Conservation (phyloP, 768 basidiomycete species). For the Russula ochroleuca region DNA sequence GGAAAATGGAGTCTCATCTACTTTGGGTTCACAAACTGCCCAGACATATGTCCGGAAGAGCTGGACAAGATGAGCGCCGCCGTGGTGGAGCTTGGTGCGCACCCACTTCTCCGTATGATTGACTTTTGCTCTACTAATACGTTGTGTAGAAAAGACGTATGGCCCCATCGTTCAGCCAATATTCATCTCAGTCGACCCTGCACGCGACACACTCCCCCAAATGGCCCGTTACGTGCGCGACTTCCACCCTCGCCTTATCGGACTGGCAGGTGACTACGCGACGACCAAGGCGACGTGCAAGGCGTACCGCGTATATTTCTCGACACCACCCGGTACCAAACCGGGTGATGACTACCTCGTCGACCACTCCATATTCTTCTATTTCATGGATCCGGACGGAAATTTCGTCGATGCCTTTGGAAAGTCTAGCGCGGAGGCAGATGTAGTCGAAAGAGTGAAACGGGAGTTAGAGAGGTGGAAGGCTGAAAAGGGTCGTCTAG, state of each 20-base stretch:
- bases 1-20: slow-evolving; percentile 89
- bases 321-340: slow-evolving; percentile 84
- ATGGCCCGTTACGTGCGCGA: slow-evolving; percentile 68
- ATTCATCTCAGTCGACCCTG: slow-evolving; percentile 96
- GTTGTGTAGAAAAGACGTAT: slow-evolving; percentile 55
- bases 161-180: slow-evolving; percentile 78
- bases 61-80: slow-evolving; percentile 89
- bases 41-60: slow-evolving; percentile 98
- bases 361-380: slow-evolving; percentile 95
- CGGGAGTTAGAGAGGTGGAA: slow-evolving; percentile 45
- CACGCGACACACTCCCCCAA: slow-evolving; percentile 67
- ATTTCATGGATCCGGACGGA: slow-evolving; percentile 94
- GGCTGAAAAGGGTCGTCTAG: slow-evolving; percentile 35
- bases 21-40: slow-evolving; percentile 99
- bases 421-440: slow-evolving; percentile 64
- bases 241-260: slow-evolving; percentile 88
- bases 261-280: slow-evolving; percentile 83
- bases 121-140: background rate
- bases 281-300: slow-evolving; percentile 86
- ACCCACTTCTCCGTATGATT: background rate
- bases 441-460: slow-evolving; percentile 59
- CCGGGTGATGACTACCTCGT: slow-evolving; percentile 93
- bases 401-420: slow-evolving; percentile 97
- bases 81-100: slow-evolving; percentile 66
- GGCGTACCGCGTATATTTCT: slow-evolving; percentile 97